Base-by-base conservation (phyloP, 2,329 filamentous ascomycete species). In the Colletotrichum theobromicola region DNA sequence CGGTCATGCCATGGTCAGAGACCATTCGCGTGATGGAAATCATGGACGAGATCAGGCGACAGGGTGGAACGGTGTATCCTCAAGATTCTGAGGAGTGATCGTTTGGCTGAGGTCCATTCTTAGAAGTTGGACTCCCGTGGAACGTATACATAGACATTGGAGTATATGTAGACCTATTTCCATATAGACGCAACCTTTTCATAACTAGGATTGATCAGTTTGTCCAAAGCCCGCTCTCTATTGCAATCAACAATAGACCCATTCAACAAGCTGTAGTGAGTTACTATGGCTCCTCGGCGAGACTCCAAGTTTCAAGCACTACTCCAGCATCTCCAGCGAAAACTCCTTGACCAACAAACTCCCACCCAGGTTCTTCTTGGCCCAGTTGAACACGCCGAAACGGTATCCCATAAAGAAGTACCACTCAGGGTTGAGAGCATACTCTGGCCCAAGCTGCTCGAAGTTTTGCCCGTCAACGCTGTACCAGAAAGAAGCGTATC, bases 361-460 rank as follows among this genome's bases (percentile, higher is more conserved):
- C 16, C 79, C 79, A 5, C 79, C 78, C 12, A 79, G 42, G 6
- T 57, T 35, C 53, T 81, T 81, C 2, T 87, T 89, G 0, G 87
- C 87, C 79, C 82, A 87, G 75, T 88, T 88, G 73, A 89, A 89
- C 5, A 88, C 84, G 0, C 83, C 87, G 76, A 81, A 89, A 1
- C 87, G 82, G 75, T 88, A 89, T 0, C 85, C 88, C 77, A 87
- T 84, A 67, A 87, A 89, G 79, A 84, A 87, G 8, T 80, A 70
- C 86, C 86, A 88, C 18, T 82, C 79, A 13, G 78, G 85, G 73
- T 80, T 82, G 76, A 89, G 76, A 1, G 78, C 77, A 18, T 82
- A 84, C 2, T 63, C 9, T 1, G 79, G 74, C 0, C 86, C 87
- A 2, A 88, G 76, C 7, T 76, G 67, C 8, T 76, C 79, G 37